phyloP scores from a whole-genome alignment of 495 filamentous ascomycete species.

The Penicillium coprophilum region DNA sequence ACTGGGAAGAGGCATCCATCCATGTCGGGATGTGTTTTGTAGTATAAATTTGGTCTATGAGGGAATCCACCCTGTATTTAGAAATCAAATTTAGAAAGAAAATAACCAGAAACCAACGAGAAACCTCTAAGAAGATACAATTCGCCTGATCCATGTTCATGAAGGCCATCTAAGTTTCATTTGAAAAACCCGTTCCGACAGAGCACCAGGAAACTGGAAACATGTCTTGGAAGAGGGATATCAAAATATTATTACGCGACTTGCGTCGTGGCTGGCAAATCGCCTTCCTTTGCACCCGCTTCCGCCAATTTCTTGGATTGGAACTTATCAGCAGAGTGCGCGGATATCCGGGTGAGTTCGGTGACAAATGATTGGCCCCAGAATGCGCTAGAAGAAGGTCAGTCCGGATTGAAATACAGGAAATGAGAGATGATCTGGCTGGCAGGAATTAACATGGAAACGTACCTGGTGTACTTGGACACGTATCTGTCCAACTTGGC shows the following conservation, averaged over 20 bases:
- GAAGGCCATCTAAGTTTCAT: slow-evolving; percentile 24
- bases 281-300: slow-evolving; percentile 14
- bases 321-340: slow-evolving; percentile 44
- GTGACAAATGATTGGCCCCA: slow-evolving; percentile 95
- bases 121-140: slow-evolving; percentile 21
- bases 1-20: not conserved
- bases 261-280: slow-evolving; percentile 7
- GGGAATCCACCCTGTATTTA: slow-evolving; percentile 12
- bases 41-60: not conserved
- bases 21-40: no score
- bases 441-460: not conserved
- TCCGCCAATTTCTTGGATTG: slow-evolving; percentile 36
- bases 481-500: slow-evolving; percentile 90
- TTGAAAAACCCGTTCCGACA: slow-evolving; percentile 10
- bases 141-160: slow-evolving; percentile 38
- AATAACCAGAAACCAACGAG: slow-evolving; percentile 11
- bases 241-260: slow-evolving; percentile 8
- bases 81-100: not conserved
- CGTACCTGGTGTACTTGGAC: slow-evolving; percentile 86
- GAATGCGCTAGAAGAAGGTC: slow-evolving; percentile 64
- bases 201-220: not conserved
- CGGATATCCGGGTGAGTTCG: slow-evolving; percentile 73
- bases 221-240: slow-evolving; percentile 1
- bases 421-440: not conserved
- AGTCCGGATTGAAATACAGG: slow-evolving; percentile 1